phyloP scores from a whole-genome alignment of 495 filamentous ascomycete species.

The Aspergillus hancockii region DNA sequence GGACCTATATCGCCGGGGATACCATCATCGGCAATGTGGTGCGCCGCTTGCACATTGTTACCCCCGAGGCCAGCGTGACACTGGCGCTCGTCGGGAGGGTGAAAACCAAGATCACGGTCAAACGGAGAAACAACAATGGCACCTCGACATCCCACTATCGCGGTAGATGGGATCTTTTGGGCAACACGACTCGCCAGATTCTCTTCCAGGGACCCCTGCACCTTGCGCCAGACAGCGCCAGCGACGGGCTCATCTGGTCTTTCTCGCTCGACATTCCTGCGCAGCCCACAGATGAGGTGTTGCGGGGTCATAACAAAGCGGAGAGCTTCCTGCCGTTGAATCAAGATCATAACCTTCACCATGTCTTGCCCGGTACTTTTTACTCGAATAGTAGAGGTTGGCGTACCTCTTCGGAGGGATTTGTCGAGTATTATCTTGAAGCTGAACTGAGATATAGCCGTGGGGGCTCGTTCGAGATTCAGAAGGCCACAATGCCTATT shows the following conservation, averaged over 20 bases:
- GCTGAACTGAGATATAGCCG: constrained; percentile 17
- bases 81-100: constrained; percentile 15
- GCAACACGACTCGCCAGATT: neutral
- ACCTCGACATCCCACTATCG: constrained; percentile 6
- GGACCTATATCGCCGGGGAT: constrained; percentile 20
- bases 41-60: constrained; percentile 13
- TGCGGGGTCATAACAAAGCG: neutral
- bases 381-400: constrained; percentile 1
- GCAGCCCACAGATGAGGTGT: constrained; percentile 4
- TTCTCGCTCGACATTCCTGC: constrained; percentile 20
- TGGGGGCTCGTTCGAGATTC: neutral
- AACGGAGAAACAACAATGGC: neutral
- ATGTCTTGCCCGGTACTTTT: constrained; percentile 21
- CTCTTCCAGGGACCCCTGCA: constrained; percentile 19
- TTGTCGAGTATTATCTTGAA: constrained; percentile 25
- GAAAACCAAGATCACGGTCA: constrained; percentile 16
- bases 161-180: constrained; percentile 12
- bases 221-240: neutral
- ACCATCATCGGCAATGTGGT: constrained; percentile 24
- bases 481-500: constrained; percentile 15
- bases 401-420: constrained; percentile 9
- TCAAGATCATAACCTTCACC: constrained; percentile 12
- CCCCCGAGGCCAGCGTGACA: constrained; percentile 19
- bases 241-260: constrained; percentile 17
- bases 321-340: constrained; percentile 28